phyloP scores from a whole-genome alignment of 768 basidiomycete species.

The Mycena rebaudengoi region DNA sequence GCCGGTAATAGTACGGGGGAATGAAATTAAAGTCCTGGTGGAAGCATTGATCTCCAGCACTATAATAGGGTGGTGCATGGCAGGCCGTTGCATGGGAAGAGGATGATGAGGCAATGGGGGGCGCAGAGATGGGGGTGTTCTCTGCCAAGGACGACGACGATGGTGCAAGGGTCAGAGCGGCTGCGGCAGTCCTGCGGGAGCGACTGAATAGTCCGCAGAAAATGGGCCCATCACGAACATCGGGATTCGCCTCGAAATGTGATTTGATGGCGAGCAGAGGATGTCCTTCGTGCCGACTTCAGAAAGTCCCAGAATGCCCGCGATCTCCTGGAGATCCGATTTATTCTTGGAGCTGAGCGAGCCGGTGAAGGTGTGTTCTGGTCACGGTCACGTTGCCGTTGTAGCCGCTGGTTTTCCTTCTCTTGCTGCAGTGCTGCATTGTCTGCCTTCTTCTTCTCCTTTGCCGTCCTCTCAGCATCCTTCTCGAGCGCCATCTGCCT shows the following conservation, averaged over 20 bases:
- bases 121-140: too few relatives aligned
- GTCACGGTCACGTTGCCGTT: neutral
- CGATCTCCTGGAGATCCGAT: neutral
- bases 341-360: neutral
- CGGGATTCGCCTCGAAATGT: neutral
- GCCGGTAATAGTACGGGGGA: too few relatives aligned
- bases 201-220: neutral
- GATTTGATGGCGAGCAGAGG: neutral
- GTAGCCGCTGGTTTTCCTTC: neutral
- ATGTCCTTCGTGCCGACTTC: neutral
- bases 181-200: neutral
- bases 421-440: neutral
- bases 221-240: neutral
- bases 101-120: too few relatives aligned
- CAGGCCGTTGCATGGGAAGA: too few relatives aligned
- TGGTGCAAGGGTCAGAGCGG: too few relatives aligned
- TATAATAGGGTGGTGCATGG: too few relatives aligned
- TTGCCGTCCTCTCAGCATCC: neutral
- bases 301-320: neutral
- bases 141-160: too few relatives aligned
- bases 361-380: neutral
- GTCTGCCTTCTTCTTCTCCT: neutral
- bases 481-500: neutral
- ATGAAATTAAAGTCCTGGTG: too few relatives aligned
- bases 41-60: too few relatives aligned